Percentiles rank a stretch among this genome's conserved stretches.
These are phyloP conservation scores for Parastagonospora nodorum DNA, from an alignment of 2,329 filamentous ascomycete species.

Conservation along the genomic window DNA sequence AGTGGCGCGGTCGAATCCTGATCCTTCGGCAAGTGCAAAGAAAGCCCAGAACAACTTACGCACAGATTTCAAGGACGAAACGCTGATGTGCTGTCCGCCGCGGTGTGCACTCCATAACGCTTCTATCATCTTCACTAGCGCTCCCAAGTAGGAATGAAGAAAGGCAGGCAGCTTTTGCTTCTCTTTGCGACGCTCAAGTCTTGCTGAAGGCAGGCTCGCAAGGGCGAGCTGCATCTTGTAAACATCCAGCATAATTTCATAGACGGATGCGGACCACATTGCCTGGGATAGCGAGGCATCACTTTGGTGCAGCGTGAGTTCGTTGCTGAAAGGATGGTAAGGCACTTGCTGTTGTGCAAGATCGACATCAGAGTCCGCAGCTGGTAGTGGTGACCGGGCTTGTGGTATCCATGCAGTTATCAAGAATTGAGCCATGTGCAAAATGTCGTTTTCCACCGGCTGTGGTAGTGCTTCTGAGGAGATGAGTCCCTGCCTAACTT, in stretches of 20 bases:
- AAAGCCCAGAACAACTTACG: constrained; percentile 56
- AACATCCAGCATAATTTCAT: constrained; percentile 35
- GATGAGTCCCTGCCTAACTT: constrained; percentile 25
- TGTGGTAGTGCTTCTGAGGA: background rate
- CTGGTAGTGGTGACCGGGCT: constrained; percentile 5
- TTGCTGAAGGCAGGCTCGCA: constrained; percentile 29
- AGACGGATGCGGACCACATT: constrained; percentile 29
- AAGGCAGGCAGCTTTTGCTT: constrained; percentile 42
- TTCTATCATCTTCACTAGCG: constrained; percentile 22
- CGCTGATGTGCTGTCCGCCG: constrained; percentile 12
- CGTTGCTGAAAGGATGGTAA: constrained; percentile 54
- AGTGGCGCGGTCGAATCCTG: constrained; percentile 56
- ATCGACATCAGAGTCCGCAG: constrained; percentile 6
- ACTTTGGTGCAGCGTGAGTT: constrained; percentile 44
- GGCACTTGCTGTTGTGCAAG: constrained; percentile 30
- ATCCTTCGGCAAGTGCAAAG: constrained; percentile 47
- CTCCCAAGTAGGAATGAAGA: constrained; percentile 31
- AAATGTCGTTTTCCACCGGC: constrained; percentile 4
- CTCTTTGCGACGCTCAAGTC: constrained; percentile 43
- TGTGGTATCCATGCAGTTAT: constrained; percentile 24
- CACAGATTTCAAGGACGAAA: constrained; percentile 30
- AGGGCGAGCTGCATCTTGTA: constrained; percentile 40
- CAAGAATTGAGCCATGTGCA: constrained; percentile 41
- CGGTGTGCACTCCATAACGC: constrained; percentile 14
- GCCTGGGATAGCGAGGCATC: constrained; percentile 6